Evolutionary conservation across 306 rosid genomes (phyloP).

Genomic region (Leucaena leucocephala): DNA sequence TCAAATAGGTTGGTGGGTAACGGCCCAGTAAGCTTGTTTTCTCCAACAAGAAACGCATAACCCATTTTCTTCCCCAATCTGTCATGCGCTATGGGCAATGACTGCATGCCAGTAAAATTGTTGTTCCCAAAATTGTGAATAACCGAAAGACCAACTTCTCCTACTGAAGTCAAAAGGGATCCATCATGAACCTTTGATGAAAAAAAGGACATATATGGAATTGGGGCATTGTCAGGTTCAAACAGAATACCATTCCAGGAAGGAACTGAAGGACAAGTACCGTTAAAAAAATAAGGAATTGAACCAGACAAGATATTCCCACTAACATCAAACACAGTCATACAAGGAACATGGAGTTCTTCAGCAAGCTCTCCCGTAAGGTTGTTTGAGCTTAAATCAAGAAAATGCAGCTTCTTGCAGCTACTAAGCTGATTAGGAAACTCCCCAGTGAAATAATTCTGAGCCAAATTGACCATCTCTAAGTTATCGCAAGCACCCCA

Average conservation of each 20-base stretch:
- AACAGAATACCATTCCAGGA: slow-evolving; percentile 38
- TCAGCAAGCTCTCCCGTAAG: slow-evolving; percentile 64
- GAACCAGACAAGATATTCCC: slow-evolving; percentile 64
- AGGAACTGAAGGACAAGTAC: slow-evolving; percentile 44
- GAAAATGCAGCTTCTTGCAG: slow-evolving; percentile 73
- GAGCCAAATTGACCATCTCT: slow-evolving; percentile 83
- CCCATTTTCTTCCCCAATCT: slow-evolving; percentile 48
- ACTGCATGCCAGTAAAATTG: slow-evolving; percentile 57
- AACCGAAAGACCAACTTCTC: slow-evolving; percentile 45
- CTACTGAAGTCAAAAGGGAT: slow-evolving; percentile 32
- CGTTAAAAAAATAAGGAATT: slow-evolving; percentile 53
- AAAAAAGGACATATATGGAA: slow-evolving; percentile 60
- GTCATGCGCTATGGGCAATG: slow-evolving; percentile 65
- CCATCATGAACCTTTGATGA: slow-evolving; percentile 45
- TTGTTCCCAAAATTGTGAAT: slow-evolving; percentile 76
- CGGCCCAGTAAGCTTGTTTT: slow-evolving; percentile 62
- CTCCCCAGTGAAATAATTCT: slow-evolving; percentile 65
- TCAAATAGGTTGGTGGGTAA: slow-evolving; percentile 68
- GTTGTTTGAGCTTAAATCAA: slow-evolving; percentile 68
- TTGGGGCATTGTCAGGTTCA: slow-evolving; percentile 24
- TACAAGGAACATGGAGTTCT: slow-evolving; percentile 69
- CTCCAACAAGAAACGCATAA: slow-evolving; percentile 67
- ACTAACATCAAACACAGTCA: slow-evolving; percentile 81
- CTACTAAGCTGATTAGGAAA: slow-evolving; percentile 52
- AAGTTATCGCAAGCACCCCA: slow-evolving; percentile 76